Base-by-base conservation (phyloP, 2,329 filamentous ascomycete genomes). In the Teratosphaeria destructans region DNA sequence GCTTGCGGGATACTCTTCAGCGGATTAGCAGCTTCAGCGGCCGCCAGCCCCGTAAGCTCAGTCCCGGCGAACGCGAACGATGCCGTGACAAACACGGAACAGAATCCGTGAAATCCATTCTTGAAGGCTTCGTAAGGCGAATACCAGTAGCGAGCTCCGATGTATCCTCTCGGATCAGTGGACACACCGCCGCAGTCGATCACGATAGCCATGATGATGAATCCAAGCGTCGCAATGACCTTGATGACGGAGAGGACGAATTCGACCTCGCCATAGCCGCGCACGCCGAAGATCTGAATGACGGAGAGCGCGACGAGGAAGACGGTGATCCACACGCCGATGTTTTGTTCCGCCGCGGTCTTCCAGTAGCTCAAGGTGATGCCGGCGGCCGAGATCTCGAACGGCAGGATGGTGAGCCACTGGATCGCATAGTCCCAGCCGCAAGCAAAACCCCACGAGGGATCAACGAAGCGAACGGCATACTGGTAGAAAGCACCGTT, bases 71-170 rank as follows among this genome's bases (percentile, higher is more conserved):
- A 86, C 49, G 83, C 78, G 64, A 86, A 86, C 2, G 83, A 81
- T 19, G 82, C 83, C 23, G 82, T 85, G 61, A 85, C 82, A 66
- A 86, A 85, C 39, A 85, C 82, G 56, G 79, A 79, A 71, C 82
- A 85, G 64, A 86, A 80, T 53, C 84, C 84, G 70, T 85, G 83
- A 76, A 86, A 86, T 10, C 84, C 83, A 67, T 85, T 78, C 57
- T 70, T 65, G 68, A 81, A 81, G 11, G 70, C 68, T 11, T 67
- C 68, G 10, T 56, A 19, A 69, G 69, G 68, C 19, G 68, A 55
- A 26, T 64, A 58, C 70, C 71, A 72, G 74, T 82, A 85, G 52
- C 77, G 77, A 23, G 79, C 82, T 16, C 85, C 84, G 53, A 86
- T 80, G 68, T 86, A 84, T 43, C 82, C 80, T 64, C 77, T 72